Evolutionary conservation across 495 filamentous ascomycete species (phyloP), one percentile per base, ranked within the genome.

Genomic region (Neurospora sp.): DNA sequence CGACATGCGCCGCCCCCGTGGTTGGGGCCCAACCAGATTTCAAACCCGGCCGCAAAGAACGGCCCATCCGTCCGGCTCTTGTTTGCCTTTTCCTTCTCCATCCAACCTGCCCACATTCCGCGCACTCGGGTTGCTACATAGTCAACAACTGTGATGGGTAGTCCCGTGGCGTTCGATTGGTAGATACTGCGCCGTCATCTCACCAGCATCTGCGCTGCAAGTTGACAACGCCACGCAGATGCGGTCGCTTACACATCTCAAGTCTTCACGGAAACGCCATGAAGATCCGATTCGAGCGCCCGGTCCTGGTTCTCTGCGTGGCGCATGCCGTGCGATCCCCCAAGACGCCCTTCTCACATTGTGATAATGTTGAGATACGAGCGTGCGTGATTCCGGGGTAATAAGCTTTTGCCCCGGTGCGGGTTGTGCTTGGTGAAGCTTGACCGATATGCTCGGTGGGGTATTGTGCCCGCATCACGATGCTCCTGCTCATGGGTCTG

Each of bases 141-240:
- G 54, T 34, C 28, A 34, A 0, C 4, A 7, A 34, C 15, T 34
- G 54, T 19, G 54, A 34, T 39, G 21, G 39, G 37, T 37, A 74
- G 73, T 45, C 73, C 71, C 70, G 24, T 54, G 42, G 34, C 15
- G 17, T 71, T 54, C 45, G 24, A 74, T 74, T 74, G 73, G 73
- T 38, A 48, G n/a, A 31, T 5, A 15, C n/a, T 69, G 21, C 71
- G 66, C 38, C n/a, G 10, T 69, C 69, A 31, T 71, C 72, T 71
- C 10, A 36, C 54, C 1, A 36, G 3, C 19, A 1, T 71, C 70
- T 31, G 19, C 69, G 13, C 69, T 40, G 69, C 37, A 38, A 24
- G 37, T 42, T 34, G 54, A 7, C 28, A 59, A 17, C 24, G 54
- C 54, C 54, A 34, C 15, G 54, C 28, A 66, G 54, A 34, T 66